phyloP scores from a whole-genome alignment of 495 filamentous ascomycete genomes.

The Aspergillus nidulans region DNA sequence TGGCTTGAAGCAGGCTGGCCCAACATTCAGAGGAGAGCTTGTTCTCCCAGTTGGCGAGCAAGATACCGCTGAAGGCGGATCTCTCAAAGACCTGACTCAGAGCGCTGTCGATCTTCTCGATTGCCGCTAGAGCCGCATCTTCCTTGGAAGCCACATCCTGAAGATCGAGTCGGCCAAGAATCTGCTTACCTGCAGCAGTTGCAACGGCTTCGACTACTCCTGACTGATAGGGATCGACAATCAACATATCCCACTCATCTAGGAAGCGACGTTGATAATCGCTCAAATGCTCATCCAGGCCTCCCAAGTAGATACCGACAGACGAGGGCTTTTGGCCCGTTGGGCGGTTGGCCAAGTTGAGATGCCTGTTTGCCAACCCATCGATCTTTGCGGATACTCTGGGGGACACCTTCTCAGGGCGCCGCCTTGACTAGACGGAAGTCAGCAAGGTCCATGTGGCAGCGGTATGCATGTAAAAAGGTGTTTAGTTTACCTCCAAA shows the following conservation, averaged over 20 bases:
- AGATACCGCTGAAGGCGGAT: conserved; percentile 40
- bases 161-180: conserved; percentile 43
- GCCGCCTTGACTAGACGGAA: conserved; percentile 21
- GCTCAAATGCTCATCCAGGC: conserved; percentile 30
- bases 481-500: conserved; percentile 28
- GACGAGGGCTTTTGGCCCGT: conserved; percentile 32
- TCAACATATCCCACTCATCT: conserved; percentile 42
- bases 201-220: conserved; percentile 36
- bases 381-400: conserved; percentile 25
- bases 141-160: conserved; percentile 22
- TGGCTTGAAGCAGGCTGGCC: conserved; percentile 30
- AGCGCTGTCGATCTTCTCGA: conserved; percentile 32
- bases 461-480: neutral
- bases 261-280: conserved; percentile 32
- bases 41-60: conserved; percentile 48
- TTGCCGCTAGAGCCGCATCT: conserved; percentile 18
- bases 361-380: conserved; percentile 22
- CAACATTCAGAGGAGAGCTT: conserved; percentile 29
- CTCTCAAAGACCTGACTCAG: conserved; percentile 28
- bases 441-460: neutral
- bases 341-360: conserved; percentile 18
- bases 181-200: conserved; percentile 19
- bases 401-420: conserved; percentile 27
- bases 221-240: conserved; percentile 43
- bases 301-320: conserved; percentile 49